Base-by-base conservation (phyloP, 2,329 filamentous ascomycete species). In the Reticulascus tulasneorum region DNA sequence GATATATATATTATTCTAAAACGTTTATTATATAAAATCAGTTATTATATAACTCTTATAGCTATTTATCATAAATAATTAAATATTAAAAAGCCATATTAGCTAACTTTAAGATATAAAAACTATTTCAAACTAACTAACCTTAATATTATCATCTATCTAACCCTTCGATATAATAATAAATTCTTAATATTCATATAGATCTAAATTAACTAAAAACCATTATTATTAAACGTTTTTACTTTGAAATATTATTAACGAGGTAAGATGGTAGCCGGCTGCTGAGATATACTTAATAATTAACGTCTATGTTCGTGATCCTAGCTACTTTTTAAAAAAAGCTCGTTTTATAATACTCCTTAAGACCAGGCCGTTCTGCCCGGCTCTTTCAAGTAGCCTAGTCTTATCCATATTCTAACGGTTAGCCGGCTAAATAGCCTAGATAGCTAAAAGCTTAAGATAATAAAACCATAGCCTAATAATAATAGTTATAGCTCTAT, bases 241-340 rank as follows among this genome's bases (percentile, higher is more conserved):
- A 0, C 40, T 37, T 23, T 49, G 46, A 24, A 50, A 51, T 7
- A 51, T 48, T 18, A 52, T 30, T n/a, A 50, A 26, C 3, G 31
- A 24, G 5, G 13, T 4, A 7, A 47, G 23, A 8, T 23, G 9
- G 7, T 12, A 12, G 11, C 38, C 36, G n/a, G 11, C 34, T 2
- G 40, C 44, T 7, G 22, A 45, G 3, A 51, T 44, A 35, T n/a
- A 44, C 38, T 51, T 29, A 9, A 51, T 29, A 23, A 50, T 44
- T 16, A 33, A 37, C 4, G 43, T 45, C 45, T 23, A 51, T 21
- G 34, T 38, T 7, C 38, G 42, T 16, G 29, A 35, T 33, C 36
- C 12, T 23, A 38, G 31, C 9, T 21, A 31, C 26, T 42, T 38
- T n/a, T 44, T 17, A 18, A 31, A 37, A 11, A 23, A 28, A 21